phyloP scores from a whole-genome alignment of 768 basidiomycete species.

The Boletus rufocinnamomeus region DNA sequence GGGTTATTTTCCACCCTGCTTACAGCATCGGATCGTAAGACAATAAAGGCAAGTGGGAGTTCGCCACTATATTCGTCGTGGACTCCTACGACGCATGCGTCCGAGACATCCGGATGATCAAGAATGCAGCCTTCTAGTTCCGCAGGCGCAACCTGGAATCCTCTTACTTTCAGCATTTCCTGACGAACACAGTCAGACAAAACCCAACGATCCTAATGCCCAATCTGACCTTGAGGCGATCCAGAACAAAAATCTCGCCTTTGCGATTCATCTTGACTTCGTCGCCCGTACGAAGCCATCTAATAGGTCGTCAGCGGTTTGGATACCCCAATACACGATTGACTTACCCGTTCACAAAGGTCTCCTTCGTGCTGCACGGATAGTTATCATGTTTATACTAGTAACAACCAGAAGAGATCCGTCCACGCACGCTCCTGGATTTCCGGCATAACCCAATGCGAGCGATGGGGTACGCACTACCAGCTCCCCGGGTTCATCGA shows the following conservation, averaged over 20 bases:
- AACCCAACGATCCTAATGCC: background rate
- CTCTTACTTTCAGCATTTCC: constrained; percentile 73
- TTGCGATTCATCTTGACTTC: constrained; percentile 65
- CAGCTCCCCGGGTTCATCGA: constrained; percentile 64
- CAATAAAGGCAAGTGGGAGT: constrained; percentile 70
- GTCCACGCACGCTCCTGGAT: constrained; percentile 56
- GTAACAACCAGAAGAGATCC: background rate
- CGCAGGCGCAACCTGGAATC: constrained; percentile 61
- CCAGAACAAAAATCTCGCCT: constrained; percentile 67
- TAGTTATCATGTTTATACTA: constrained; percentile 14
- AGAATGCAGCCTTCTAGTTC: constrained; percentile 69
- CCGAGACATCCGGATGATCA: constrained; percentile 58
- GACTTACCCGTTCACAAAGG: constrained; percentile 51
- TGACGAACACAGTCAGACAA: constrained; percentile 23
- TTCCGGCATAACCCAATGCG: constrained; percentile 58
- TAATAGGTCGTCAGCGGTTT: constrained; percentile 21
- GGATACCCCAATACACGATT: background rate
- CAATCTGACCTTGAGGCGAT: constrained; percentile 64
- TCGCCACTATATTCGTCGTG: constrained; percentile 78
- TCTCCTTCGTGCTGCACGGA: constrained; percentile 58
- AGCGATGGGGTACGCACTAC: constrained; percentile 61
- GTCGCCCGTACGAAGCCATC: constrained; percentile 72
- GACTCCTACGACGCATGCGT: constrained; percentile 65
- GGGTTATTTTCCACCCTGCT: constrained; percentile 36
- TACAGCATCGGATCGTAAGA: constrained; percentile 44